Evolutionary conservation across 495 filamentous ascomycete genomes (phyloP), one percentile per base, ranked within the genome.

Genomic region (Penicillium atrosanguineum): DNA sequence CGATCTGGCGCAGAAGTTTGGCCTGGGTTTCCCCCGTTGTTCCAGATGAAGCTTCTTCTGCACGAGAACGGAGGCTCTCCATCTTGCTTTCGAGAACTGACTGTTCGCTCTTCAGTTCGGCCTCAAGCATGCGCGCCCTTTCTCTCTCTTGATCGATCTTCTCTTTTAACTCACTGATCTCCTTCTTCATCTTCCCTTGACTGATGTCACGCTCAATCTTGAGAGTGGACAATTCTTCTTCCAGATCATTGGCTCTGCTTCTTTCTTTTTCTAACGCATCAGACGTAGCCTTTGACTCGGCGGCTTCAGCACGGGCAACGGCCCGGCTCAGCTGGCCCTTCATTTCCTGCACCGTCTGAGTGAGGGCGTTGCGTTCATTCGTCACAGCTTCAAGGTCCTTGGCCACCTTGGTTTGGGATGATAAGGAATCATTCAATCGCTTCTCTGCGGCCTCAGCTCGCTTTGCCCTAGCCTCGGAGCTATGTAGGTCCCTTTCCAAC

Each of bases 1-100:
- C 95, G 26, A 97, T 85, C 70, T 97, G 95, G 41, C 95, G 84
- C 19, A 97, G 75, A 20, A 99, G 77, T 65, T 97, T 96, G 20
- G 87, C 90, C 59, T 95, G 91, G 0, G 89, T 84, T 64, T 97
- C 91, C 7, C 91, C 87, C 6, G 81, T 81, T 38, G 83, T 80
- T 18, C 90, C 88, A 6, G 90, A 91, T 0, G 91, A 91, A 4
- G 86, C 90, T 67, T 99, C 95, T 74, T 99, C 95, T 8, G 89
- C 90, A 19, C 88, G 80, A 18, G 85, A 80, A 16, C 95, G 85
- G 63, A 96, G 82, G 36, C 87, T 86, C 63, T 99, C 95, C 60
- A 97, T 79, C 62, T 94, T 94, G 62, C 87, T 87, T 71, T 99
- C 95, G 60, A 97, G 78, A 28, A 84, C 79, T 25, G 77, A 75